phyloP scores from a whole-genome alignment of 352 stramenopile genomes.

The Pythium oligandrum region DNA sequence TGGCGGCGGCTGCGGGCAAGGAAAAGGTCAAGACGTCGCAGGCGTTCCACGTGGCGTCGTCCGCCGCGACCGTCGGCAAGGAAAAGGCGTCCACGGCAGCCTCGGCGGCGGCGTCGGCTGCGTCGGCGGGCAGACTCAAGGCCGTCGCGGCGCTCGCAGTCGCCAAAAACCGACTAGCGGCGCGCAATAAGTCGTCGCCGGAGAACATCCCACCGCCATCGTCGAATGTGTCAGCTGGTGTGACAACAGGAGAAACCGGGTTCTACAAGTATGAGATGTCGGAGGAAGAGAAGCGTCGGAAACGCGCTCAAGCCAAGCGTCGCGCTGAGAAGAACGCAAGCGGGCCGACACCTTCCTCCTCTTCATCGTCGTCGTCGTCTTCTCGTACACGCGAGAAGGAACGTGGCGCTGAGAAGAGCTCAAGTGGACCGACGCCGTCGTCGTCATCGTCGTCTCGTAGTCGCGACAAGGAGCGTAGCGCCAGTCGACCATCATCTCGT shows the following conservation, averaged over 20 bases:
- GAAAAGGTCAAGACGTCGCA: slow-evolving; percentile 57
- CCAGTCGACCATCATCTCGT: slow-evolving; percentile 10
- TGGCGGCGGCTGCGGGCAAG: slow-evolving; percentile 34
- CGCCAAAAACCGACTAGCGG: slow-evolving; percentile 53
- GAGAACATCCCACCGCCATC: slow-evolving; percentile 28
- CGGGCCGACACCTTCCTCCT: slow-evolving; percentile 1
- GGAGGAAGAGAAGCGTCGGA: slow-evolving; percentile 69
- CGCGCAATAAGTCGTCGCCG: slow-evolving; percentile 2
- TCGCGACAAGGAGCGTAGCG: too few species aligned
- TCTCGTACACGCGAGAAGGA: slow-evolving; percentile 4
- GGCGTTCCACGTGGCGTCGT: slow-evolving; percentile 33
- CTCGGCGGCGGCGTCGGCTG: slow-evolving; percentile 20
- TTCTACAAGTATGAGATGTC: slow-evolving; percentile 84
- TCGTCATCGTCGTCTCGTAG: too few species aligned
- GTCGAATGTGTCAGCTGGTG: background rate
- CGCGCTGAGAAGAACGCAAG: slow-evolving; percentile 58
- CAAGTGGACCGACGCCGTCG: too few species aligned
- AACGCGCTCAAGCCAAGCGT: slow-evolving; percentile 58
- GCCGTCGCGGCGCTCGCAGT: slow-evolving; percentile 28
- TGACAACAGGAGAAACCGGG: slow-evolving; percentile 29
- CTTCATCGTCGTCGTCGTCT: background rate
- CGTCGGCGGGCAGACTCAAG: slow-evolving; percentile 13
- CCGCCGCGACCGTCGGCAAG: slow-evolving; percentile 46
- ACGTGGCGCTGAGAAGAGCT: too few species aligned
- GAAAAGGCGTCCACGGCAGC: slow-evolving; percentile 44